Evolutionary conservation across 2,329 filamentous ascomycete species (phyloP).

Genomic region (Colletotrichum sp.): DNA sequence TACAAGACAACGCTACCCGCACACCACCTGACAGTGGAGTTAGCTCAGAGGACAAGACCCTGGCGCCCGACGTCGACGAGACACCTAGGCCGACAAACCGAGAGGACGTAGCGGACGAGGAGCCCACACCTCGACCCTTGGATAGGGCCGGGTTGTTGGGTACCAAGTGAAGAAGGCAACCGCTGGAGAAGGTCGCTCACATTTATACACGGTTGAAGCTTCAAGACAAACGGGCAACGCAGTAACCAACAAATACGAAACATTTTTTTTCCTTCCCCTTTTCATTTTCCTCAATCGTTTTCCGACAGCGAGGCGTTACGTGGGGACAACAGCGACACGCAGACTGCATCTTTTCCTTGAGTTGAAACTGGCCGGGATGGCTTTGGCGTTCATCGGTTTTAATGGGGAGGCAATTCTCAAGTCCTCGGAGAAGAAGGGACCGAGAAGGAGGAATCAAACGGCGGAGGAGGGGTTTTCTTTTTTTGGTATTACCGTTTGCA

Average conservation of each 20-base stretch:
- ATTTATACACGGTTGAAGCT: not conserved
- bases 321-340: slow-evolving; percentile 19
- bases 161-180: slow-evolving; percentile 18
- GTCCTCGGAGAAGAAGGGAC: not conserved
- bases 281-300: slow-evolving; percentile 14
- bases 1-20: slow-evolving; percentile 24
- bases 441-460: not conserved
- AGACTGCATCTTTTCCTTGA: slow-evolving; percentile 23
- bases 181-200: not conserved
- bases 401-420: not conserved
- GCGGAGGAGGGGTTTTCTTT: not conserved
- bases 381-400: slow-evolving; percentile 9
- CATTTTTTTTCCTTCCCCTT: slow-evolving; percentile 1
- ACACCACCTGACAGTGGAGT: slow-evolving; percentile 34
- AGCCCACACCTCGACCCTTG: slow-evolving; percentile 44
- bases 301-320: slow-evolving; percentile 20
- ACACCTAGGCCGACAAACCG: slow-evolving; percentile 44
- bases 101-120: slow-evolving; percentile 32
- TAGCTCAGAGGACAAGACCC: slow-evolving; percentile 20
- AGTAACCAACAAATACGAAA: not conserved
- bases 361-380: not conserved
- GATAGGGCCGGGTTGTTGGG: slow-evolving; percentile 7
- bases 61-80: slow-evolving; percentile 37
- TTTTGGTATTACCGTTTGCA: not conserved
- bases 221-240: not conserved